Evolutionary conservation across 768 basidiomycete genomes (phyloP).

Genomic region (Mycena vitilis): DNA sequence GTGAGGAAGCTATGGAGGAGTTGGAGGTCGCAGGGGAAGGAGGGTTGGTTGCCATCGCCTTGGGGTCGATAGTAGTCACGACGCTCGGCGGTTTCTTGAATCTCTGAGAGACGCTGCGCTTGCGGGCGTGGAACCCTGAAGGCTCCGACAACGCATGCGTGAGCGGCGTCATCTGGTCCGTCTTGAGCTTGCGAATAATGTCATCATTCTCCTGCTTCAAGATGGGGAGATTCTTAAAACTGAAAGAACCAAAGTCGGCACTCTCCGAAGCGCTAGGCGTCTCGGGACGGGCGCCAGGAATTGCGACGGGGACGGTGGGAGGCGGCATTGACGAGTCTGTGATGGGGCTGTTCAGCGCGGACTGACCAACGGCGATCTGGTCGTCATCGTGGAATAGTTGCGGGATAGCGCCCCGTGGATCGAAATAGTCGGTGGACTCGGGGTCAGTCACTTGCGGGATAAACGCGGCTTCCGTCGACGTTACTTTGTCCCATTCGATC

Average conservation of each 20-base stretch:
- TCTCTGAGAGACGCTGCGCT: constrained; percentile 84
- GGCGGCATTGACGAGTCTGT: constrained; percentile 55
- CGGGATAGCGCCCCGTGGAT: constrained; percentile 91
- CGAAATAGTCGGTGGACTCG: constrained; percentile 99
- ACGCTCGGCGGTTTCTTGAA: constrained; percentile 86
- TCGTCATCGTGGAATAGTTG: constrained; percentile 95
- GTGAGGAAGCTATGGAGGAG: constrained; percentile 91
- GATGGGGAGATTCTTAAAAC: constrained; percentile 96
- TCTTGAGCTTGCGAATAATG: constrained; percentile 94
- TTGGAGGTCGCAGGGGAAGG: constrained; percentile 94
- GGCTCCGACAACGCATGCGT: constrained; percentile 80
- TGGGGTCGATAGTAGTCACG: constrained; percentile 75
- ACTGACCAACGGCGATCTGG: constrained; percentile 61
- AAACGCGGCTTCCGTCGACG: constrained; percentile 90
- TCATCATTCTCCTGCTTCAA: constrained; percentile 99
- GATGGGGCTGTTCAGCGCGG: constrained; percentile 60
- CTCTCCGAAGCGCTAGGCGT: constrained; percentile 65
- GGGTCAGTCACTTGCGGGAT: constrained; percentile 96
- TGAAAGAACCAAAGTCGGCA: constrained; percentile 97
- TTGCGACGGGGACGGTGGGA: constrained; percentile 56
- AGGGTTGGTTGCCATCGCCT: constrained; percentile 75
- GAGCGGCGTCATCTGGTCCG: constrained; percentile 87
- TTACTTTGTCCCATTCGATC: constrained; percentile 95
- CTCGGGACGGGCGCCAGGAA: constrained; percentile 47
- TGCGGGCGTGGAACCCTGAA: constrained; percentile 65